These are phyloP conservation scores for Sporothrix pallida DNA, from an alignment of 2,329 filamentous ascomycete genomes.

Conservation along the genomic window DNA sequence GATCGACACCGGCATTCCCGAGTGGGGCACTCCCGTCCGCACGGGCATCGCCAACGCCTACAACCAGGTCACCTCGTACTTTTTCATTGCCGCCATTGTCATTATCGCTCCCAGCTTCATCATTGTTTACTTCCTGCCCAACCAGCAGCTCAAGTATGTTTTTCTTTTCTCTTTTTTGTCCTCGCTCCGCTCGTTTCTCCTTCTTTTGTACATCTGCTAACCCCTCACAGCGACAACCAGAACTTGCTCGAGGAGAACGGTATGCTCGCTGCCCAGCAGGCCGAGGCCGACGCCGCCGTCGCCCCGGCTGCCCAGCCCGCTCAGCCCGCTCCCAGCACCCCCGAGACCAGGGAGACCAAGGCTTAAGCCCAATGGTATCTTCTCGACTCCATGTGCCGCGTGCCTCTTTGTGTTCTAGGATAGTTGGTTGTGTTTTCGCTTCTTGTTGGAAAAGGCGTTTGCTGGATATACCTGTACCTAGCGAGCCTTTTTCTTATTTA, in stretches of 20 bases:
- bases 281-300: not conserved
- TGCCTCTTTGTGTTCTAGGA: constrained; percentile 4
- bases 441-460: constrained; percentile 1
- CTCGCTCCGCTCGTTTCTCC: not conserved
- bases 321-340: no score
- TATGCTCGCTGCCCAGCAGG: constrained; percentile 22
- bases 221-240: constrained; percentile 24
- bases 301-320: not conserved
- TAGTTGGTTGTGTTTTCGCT: not conserved
- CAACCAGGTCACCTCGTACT: constrained; percentile 32
- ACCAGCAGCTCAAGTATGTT: constrained; percentile 31
- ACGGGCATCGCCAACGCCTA: constrained; percentile 33
- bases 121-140: constrained; percentile 29
- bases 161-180: not conserved
- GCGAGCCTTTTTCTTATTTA: not conserved
- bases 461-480: not conserved
- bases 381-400: not conserved
- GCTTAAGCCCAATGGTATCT: not conserved
- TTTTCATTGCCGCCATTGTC: constrained; percentile 32
- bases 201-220: not conserved
- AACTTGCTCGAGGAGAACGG: constrained; percentile 32
- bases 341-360: constrained; percentile 10
- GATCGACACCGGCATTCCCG: constrained; percentile 30
- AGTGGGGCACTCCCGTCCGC: constrained; percentile 32
- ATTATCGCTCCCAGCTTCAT: constrained; percentile 31